A percentile compares a stretch with the other conserved stretches of the same genome.
These are phyloP conservation scores for Houttuynia cordata DNA, from an alignment of 164 flowering plant species.

Conservation along the genomic window DNA sequence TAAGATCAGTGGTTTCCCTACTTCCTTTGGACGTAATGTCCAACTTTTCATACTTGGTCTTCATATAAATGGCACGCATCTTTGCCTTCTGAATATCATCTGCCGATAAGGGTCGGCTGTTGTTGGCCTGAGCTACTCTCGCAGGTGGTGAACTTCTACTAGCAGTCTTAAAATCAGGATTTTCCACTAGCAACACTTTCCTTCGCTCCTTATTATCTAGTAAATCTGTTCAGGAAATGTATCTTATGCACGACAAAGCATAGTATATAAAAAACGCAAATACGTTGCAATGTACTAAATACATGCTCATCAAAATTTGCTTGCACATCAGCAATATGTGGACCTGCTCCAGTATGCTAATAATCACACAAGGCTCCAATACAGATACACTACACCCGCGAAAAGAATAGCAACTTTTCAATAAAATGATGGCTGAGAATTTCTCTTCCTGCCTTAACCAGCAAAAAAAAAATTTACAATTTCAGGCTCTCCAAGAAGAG, in stretches of 20 bases:
- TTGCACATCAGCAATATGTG: neutral
- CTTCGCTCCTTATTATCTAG: slow-evolving; percentile 71
- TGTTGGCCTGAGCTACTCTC: slow-evolving; percentile 35
- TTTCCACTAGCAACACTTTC: slow-evolving; percentile 83
- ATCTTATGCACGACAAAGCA: neutral
- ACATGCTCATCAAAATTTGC: neutral
- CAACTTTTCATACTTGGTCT: slow-evolving; percentile 58
- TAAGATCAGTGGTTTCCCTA: neutral
- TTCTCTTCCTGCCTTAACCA: neutral
- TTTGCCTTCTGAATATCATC: slow-evolving; percentile 98
- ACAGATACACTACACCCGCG: no score
- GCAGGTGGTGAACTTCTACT: slow-evolving; percentile 38
- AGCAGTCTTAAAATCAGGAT: slow-evolving; percentile 54
- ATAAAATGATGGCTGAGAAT: no score
- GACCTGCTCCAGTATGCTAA: no score
- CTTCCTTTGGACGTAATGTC: slow-evolving; percentile 20
- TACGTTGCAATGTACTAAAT: neutral
- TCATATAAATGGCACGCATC: slow-evolving; percentile 77
- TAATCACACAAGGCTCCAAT: no score
- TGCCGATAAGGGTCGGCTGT: slow-evolving; percentile 85
- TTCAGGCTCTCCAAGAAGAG: neutral
- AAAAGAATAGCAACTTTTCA: no score
- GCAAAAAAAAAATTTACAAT: neutral
- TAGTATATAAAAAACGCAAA: no score
- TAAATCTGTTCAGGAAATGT: slow-evolving; percentile 39